Conservation (phyloP, 192 early-diverging fungal genomes). For the Mortierella antarctica region DNA sequence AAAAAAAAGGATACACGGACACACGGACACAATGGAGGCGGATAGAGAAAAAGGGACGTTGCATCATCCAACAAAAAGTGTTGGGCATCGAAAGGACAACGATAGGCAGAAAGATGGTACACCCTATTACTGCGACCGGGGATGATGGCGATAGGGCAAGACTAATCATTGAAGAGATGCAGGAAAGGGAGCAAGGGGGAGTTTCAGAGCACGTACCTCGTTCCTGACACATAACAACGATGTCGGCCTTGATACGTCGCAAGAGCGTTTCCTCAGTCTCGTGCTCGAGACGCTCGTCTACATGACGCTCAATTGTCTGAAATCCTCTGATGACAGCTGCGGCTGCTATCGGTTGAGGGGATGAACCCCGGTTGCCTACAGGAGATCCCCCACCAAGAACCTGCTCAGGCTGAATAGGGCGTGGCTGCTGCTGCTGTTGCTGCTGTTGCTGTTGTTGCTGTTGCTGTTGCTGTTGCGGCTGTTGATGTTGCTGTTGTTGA, state of each 20-base stretch:
- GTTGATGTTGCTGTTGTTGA: constrained; percentile 12
- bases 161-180: not conserved
- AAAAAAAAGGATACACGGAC: too few relatives aligned
- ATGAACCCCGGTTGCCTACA: constrained; percentile 4
- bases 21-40: too few relatives aligned
- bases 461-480: constrained; percentile 5
- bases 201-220: constrained; percentile 62
- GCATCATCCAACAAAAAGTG: too few relatives aligned
- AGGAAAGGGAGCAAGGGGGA: constrained; percentile 3
- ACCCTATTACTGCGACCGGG: not conserved
- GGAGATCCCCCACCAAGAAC: constrained; percentile 5
- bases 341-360: not conserved
- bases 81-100: not conserved
- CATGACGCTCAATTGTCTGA: constrained; percentile 52
- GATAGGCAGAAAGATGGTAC: not conserved
- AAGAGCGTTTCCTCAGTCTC: constrained; percentile 70
- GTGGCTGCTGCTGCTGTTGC: constrained; percentile 6
- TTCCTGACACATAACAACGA: constrained; percentile 80
- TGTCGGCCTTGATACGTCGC: constrained; percentile 73
- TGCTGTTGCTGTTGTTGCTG: not conserved
- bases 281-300: constrained; percentile 54
- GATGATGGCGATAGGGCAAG: not conserved
- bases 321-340: constrained; percentile 21
- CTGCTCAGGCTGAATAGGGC: constrained; percentile 3
- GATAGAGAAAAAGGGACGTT: too few relatives aligned